Conservation (phyloP, 345 rosid genomes). For the Eucalyptus marginata region DNA sequence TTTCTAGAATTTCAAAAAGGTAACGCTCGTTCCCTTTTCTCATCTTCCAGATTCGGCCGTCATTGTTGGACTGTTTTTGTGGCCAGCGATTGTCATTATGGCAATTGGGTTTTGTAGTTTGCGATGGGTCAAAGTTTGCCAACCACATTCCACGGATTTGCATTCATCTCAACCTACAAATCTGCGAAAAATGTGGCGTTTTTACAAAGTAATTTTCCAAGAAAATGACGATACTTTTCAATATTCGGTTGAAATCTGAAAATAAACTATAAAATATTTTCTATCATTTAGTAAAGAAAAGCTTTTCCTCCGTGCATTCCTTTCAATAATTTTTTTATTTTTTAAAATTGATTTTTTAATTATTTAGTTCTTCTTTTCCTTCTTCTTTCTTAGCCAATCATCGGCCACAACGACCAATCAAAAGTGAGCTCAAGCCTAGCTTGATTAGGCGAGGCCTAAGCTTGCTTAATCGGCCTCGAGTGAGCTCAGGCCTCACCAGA, state of each 20-base stretch:
- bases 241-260: fast-evolving
- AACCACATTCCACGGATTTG: background rate
- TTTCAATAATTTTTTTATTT: no score
- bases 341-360: no score
- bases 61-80: background rate
- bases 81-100: background rate
- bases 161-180: background rate
- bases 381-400: no score
- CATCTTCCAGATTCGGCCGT: background rate
- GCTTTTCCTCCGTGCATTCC: no score
- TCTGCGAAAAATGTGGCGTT: fast-evolving
- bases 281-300: no score
- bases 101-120: background rate
- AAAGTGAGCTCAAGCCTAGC: fast-evolving
- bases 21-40: background rate
- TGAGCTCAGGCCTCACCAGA: fast-evolving
- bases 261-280: no score
- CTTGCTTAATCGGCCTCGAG: fast-evolving
- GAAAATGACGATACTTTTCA: no score
- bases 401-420: fast-evolving
- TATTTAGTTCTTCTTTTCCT: fast-evolving
- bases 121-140: background rate
- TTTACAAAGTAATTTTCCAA: no score
- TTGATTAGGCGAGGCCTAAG: no score
- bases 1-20: background rate